Evolutionary conservation across 2,329 filamentous ascomycete genomes (phyloP).

Genomic region (Diaporthe sp.): DNA sequence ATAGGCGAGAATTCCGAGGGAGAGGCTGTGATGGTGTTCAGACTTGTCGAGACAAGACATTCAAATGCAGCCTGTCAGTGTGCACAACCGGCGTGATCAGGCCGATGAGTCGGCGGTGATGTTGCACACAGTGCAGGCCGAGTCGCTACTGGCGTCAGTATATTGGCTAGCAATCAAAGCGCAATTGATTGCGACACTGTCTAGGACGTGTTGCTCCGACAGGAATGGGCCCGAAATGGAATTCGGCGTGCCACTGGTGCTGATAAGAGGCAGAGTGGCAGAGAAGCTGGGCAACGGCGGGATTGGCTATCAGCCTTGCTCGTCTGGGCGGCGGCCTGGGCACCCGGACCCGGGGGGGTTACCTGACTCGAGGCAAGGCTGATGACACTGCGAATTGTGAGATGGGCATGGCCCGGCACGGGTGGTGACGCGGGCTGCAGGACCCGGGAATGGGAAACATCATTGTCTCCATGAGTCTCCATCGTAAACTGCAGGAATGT

Average conservation of each 20-base stretch:
- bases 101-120: background rate
- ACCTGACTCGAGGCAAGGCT: conserved; percentile 25
- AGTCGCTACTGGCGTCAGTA: background rate
- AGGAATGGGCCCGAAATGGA: conserved; percentile 18
- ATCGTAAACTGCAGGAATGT: background rate
- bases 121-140: background rate
- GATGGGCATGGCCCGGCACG: conserved; percentile 6
- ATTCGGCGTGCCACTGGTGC: background rate
- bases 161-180: conserved; percentile 14
- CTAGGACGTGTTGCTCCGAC: background rate
- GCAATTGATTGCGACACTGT: conserved; percentile 1
- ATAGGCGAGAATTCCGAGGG: no score
- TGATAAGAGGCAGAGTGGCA: background rate
- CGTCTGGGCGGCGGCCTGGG: conserved; percentile 1
- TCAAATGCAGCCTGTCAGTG: background rate
- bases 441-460: background rate
- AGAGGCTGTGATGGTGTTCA: background rate
- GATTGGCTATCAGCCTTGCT: conserved; percentile 22
- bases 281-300: background rate
- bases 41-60: background rate
- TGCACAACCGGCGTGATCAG: background rate
- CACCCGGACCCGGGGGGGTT: background rate
- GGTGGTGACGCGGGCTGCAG: conserved; percentile 9
- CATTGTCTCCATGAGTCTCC: conserved; percentile 8
- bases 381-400: conserved; percentile 13